These are phyloP conservation scores for Agrocybe praecox DNA, from an alignment of 768 basidiomycete genomes.

Conservation along the genomic window DNA sequence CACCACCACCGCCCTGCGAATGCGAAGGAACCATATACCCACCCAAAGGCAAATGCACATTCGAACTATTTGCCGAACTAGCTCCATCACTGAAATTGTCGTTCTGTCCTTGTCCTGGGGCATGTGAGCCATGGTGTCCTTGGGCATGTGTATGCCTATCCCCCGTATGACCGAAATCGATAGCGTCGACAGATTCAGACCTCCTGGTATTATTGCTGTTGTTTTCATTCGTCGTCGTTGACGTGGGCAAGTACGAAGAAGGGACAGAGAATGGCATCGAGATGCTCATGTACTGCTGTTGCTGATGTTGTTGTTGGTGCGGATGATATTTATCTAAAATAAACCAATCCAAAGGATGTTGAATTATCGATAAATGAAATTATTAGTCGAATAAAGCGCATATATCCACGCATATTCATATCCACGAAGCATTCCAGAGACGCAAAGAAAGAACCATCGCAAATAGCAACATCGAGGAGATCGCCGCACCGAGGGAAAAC, in stretches of 20 bases:
- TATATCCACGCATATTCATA: no score
- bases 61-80: slow-evolving; percentile 10
- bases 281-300: slow-evolving; percentile 2
- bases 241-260: background rate
- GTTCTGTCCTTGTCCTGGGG: background rate
- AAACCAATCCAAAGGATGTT: background rate
- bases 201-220: background rate
- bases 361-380: background rate
- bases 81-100: slow-evolving; percentile 38
- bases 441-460: background rate
- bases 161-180: background rate
- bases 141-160: no score
- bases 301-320: background rate
- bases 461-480: no score
- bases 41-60: slow-evolving; percentile 10
- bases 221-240: background rate
- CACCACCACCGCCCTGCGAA: background rate
- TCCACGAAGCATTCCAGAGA: no score
- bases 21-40: no score
- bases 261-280: slow-evolving; percentile 4
- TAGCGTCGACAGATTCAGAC: background rate
- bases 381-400: no score
- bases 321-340: background rate
- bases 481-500: no score
- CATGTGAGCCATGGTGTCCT: no score